phyloP scores from a whole-genome alignment of 495 filamentous ascomycete species.

The Neohortaea acidophila region DNA sequence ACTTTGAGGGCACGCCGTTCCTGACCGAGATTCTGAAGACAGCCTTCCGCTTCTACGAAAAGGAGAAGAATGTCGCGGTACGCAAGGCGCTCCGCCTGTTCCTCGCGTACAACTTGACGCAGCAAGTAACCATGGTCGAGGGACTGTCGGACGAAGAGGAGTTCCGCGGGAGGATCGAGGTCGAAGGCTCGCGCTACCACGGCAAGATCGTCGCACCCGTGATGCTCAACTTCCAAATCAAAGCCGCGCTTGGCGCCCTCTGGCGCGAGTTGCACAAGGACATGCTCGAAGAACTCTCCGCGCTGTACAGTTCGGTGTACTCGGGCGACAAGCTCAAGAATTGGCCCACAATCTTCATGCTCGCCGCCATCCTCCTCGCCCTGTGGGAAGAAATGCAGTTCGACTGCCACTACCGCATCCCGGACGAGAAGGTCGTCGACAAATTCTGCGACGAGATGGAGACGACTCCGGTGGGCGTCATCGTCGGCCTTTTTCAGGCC shows the following conservation, averaged over 20 bases:
- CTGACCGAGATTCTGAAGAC: conserved; percentile 89
- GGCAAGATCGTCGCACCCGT: conserved; percentile 83
- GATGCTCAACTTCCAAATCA: conserved; percentile 98
- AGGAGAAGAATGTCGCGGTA: conserved; percentile 67
- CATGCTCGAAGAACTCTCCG: conserved; percentile 76
- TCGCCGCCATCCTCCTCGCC: conserved; percentile 73
- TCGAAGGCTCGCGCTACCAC: conserved; percentile 59
- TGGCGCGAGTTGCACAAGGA: conserved; percentile 94
- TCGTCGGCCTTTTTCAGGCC: conserved; percentile 85
- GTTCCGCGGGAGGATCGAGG: conserved; percentile 64
- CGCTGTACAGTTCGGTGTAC: conserved; percentile 83
- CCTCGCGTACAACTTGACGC: conserved; percentile 80
- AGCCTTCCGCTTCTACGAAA: conserved; percentile 72
- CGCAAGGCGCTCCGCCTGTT: conserved; percentile 84
- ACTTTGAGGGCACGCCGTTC: conserved; percentile 87
- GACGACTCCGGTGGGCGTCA: conserved; percentile 79
- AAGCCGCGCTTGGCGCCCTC: conserved; percentile 85
- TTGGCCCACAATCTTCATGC: conserved; percentile 94
- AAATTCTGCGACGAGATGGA: conserved; percentile 96
- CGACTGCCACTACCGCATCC: conserved; percentile 82
- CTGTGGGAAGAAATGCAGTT: conserved; percentile 98
- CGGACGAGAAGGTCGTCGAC: conserved; percentile 62
- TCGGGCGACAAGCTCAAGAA: conserved; percentile 87
- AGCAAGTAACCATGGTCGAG: conserved; percentile 83
- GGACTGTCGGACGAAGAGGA: conserved; percentile 65